Percentiles rank a stretch among this genome's conserved stretches.
phyloP scores from a whole-genome alignment of 2,329 filamentous ascomycete genomes.

The Cladosporium sp. region DNA sequence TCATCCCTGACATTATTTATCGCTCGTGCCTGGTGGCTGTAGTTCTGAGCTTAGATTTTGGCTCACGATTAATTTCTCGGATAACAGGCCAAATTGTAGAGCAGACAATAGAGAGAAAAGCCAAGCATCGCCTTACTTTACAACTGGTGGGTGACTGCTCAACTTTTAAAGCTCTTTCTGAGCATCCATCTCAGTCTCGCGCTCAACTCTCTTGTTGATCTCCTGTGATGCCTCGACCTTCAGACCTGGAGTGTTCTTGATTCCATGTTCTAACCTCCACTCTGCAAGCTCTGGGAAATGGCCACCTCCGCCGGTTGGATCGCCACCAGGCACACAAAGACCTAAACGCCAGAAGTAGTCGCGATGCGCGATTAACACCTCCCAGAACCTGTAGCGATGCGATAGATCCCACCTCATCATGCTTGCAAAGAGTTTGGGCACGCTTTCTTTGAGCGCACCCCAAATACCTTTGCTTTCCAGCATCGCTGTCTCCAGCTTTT shows the following conservation, averaged over 20 bases:
- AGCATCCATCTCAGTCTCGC: background rate
- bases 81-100: too few relatives aligned
- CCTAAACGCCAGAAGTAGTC: slow-evolving; percentile 97
- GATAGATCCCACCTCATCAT: slow-evolving; percentile 9
- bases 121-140: too few relatives aligned
- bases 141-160: too few relatives aligned
- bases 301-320: slow-evolving; percentile 23
- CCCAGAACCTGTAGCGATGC: slow-evolving; percentile 68
- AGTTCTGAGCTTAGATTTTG: too few relatives aligned
- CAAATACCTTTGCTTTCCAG: background rate
- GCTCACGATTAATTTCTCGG: too few relatives aligned
- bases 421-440: slow-evolving; percentile 31
- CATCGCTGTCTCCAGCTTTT: background rate
- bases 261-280: background rate
- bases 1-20: too few relatives aligned
- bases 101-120: too few relatives aligned
- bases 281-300: background rate
- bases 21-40: too few relatives aligned
- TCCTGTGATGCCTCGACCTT: background rate
- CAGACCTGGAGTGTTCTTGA: background rate
- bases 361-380: slow-evolving; percentile 85
- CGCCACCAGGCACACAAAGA: slow-evolving; percentile 65
- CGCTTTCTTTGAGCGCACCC: slow-evolving; percentile 19
- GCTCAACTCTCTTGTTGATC: background rate
- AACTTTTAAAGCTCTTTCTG: background rate